These are phyloP conservation scores for Ilyonectria mors-panacis DNA, from an alignment of 2,329 filamentous ascomycete species.

Conservation along the genomic window DNA sequence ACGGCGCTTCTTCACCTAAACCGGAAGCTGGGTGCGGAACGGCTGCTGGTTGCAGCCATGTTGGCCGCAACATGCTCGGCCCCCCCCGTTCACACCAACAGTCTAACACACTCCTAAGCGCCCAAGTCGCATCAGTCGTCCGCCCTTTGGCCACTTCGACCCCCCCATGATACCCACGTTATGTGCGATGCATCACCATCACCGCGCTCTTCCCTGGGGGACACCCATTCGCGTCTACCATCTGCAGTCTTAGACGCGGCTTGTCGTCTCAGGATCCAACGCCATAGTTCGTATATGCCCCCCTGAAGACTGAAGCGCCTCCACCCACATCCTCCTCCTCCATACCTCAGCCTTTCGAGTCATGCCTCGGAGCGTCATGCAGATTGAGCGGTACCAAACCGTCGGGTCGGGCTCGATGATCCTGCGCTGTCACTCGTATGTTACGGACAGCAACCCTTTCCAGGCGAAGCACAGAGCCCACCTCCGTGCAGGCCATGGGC, in stretches of 20 bases:
- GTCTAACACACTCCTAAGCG: conserved; percentile 43
- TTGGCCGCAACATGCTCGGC: conserved; percentile 26
- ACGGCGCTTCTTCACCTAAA: conserved; percentile 33
- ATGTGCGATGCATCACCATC: conserved; percentile 17
- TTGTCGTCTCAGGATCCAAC: conserved; percentile 43
- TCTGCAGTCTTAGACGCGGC: conserved; percentile 40
- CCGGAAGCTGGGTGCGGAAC: conserved; percentile 36
- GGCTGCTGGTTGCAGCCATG: conserved; percentile 26
- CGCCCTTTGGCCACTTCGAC: background rate
- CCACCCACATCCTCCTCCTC: conserved; percentile 32
- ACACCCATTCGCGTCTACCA: conserved; percentile 38
- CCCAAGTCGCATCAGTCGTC: conserved; percentile 38
- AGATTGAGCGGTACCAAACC: conserved; percentile 51
- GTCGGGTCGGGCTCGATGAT: conserved; percentile 46
- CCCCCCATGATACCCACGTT: conserved; percentile 22
- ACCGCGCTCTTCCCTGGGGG: conserved; percentile 21
- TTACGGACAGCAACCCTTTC: conserved; percentile 39
- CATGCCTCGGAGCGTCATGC: conserved; percentile 44
- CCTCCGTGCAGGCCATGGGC: conserved; percentile 20
- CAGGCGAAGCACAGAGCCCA: conserved; percentile 23
- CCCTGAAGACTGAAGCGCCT: conserved; percentile 21
- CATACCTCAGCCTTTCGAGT: conserved; percentile 30
- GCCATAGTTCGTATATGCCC: conserved; percentile 45
- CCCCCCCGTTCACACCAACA: conserved; percentile 36
- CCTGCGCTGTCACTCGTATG: conserved; percentile 42